Percentiles rank a stretch among this genome's conserved stretches.
Conservation (phyloP, 2,329 filamentous ascomycete species). For the Colletotrichum orchidophilum region DNA sequence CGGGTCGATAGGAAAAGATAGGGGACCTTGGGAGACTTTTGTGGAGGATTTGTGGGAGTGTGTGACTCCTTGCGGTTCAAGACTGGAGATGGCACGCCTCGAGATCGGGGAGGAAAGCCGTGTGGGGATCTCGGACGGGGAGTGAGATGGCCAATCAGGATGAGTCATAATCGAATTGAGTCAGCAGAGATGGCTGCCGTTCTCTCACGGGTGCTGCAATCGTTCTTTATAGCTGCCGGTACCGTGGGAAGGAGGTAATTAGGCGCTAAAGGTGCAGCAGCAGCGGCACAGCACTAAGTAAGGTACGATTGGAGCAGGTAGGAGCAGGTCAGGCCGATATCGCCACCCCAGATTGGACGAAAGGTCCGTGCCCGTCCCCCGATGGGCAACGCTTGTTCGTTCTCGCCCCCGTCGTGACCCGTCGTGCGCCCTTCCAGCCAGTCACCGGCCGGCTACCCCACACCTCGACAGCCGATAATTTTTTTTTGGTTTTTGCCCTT, state of each 20-base stretch:
- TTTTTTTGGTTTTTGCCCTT: slow-evolving; percentile 28
- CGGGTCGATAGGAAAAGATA: not conserved
- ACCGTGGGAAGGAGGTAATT: not conserved
- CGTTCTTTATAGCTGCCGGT: not conserved
- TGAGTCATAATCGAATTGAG: slow-evolving; percentile 20
- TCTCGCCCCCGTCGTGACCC: not conserved
- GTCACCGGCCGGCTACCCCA: slow-evolving; percentile 18
- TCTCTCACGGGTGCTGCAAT: not conserved
- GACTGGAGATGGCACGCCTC: not conserved
- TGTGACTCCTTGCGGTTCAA: not conserved
- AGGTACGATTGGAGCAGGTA: not conserved
- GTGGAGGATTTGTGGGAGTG: not conserved
- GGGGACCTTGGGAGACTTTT: not conserved
- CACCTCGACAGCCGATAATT: slow-evolving; percentile 29
- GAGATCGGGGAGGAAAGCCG: not conserved
- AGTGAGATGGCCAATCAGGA: slow-evolving; percentile 5
- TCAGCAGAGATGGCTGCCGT: not conserved
- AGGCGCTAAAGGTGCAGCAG: slow-evolving; percentile 7
- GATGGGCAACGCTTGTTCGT: slow-evolving; percentile 17
- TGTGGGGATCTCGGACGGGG: not conserved
- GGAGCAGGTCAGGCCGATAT: slow-evolving; percentile 25
- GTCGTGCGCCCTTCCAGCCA: not conserved
- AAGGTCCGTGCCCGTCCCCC: slow-evolving; percentile 13
- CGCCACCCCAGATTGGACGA: slow-evolving; percentile 30
- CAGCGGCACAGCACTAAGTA: not conserved